These are phyloP conservation scores for Rhodamnia rubescens DNA, from an alignment of 345 rosid genomes.

Conservation along the genomic window DNA sequence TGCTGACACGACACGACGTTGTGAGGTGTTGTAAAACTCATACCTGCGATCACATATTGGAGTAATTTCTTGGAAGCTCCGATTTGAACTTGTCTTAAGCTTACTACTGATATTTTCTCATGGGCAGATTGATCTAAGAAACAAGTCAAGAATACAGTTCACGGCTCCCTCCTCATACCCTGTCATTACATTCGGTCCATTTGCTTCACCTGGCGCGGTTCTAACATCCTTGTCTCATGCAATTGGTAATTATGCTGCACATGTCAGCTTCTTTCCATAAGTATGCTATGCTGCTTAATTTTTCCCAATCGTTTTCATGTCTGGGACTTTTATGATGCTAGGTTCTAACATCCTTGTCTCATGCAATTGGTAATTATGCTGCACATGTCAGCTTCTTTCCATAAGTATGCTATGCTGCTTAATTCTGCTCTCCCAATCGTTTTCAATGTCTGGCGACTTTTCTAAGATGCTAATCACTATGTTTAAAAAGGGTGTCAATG, in stretches of 20 bases:
- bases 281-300: neutral
- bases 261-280: neutral
- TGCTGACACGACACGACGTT: conserved; percentile 75
- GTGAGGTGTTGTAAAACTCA: conserved; percentile 50
- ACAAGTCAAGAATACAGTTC: conserved; percentile 36
- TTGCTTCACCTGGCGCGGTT: conserved; percentile 60
- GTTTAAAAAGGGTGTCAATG: neutral
- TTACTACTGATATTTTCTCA: neutral
- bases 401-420: neutral
- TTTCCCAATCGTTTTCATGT: neutral
- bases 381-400: neutral
- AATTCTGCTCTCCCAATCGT: neutral
- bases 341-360: conserved; percentile 66
- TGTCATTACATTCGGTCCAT: conserved; percentile 78
- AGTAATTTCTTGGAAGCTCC: neutral
- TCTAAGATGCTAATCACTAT: neutral
- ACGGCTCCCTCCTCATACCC: conserved; percentile 56
- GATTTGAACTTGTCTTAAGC: neutral
- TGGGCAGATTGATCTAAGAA: conserved; percentile 78
- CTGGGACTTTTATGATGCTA: neutral
- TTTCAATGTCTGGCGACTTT: neutral
- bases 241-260: conserved; percentile 39
- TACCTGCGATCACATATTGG: neutral
- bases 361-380: conserved; percentile 57
- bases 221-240: conserved; percentile 68